These are phyloP conservation scores for Umbilicaria muhlenbergii DNA, from an alignment of 495 filamentous ascomycete genomes.

Conservation along the genomic window DNA sequence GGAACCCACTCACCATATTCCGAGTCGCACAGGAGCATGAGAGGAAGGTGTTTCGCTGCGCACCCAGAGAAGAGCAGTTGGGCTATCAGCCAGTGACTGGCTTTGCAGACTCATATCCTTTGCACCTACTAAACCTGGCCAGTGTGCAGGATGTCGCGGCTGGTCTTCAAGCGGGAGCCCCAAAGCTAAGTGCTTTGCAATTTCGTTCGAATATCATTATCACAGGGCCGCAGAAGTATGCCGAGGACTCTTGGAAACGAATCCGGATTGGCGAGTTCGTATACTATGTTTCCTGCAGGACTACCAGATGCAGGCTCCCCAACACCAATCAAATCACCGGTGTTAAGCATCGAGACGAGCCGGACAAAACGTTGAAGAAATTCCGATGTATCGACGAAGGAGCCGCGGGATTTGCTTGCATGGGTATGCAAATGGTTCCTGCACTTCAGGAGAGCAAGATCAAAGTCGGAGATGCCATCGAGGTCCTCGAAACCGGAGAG, in stretches of 20 bases:
- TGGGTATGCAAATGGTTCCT: constrained; percentile 76
- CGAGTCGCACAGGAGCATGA: constrained; percentile 43
- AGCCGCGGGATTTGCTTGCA: constrained; percentile 48
- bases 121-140: constrained; percentile 64
- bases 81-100: constrained; percentile 66
- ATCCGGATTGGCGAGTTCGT: constrained; percentile 38
- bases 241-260: constrained; percentile 67
- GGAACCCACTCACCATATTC: constrained; percentile 54
- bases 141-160: constrained; percentile 48
- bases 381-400: constrained; percentile 65
- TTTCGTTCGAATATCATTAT: constrained; percentile 80
- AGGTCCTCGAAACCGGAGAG: constrained; percentile 42
- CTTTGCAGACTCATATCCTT: constrained; percentile 80
- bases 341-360: constrained; percentile 51
- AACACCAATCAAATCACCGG: constrained; percentile 70
- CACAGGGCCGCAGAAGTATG: constrained; percentile 43
- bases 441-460: constrained; percentile 32
- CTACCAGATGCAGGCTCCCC: constrained; percentile 65
- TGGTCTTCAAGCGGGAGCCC: constrained; percentile 36
- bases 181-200: constrained; percentile 46
- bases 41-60: constrained; percentile 59
- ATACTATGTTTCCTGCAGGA: constrained; percentile 53
- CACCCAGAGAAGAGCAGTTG: constrained; percentile 48
- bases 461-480: constrained; percentile 42
- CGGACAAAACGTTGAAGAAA: constrained; percentile 51